Evolutionary conservation across 345 rosid genomes (phyloP), one percentile per base, ranked within the genome.

Genomic region (Sisymbrium altissimum): DNA sequence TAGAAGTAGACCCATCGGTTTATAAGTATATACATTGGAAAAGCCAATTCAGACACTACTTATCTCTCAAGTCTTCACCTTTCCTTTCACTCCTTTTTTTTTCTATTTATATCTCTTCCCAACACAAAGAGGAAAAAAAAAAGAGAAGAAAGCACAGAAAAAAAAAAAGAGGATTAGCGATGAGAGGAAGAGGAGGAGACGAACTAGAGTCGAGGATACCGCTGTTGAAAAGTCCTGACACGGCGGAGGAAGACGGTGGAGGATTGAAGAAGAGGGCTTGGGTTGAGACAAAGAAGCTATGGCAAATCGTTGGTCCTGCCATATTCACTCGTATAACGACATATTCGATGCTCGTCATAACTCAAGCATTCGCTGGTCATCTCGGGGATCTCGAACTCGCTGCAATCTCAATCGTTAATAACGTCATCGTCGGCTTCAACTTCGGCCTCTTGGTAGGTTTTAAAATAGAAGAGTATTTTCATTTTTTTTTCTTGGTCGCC

Each of bases 311-410:
- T 9, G 98, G 97, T 11, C 98, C 97, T 0, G 86, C 97, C 11
- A 88, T 94, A 55, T 87, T 92, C 61, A 85, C 87, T 81, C 84
- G 98, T 1, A 12, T 94, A 27, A 82, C 93, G 19, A 74, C 97
- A 27, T 87, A 86, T 46, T 84, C 97, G n/a, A 91, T 84, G 93
- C 63, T 94, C 25, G 82, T 95, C 70, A 92, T 95, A 52, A 92
- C 97, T 40, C 99, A 92, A 82, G 93, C 99, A 29, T 94, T 88
- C 44, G 97, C 97, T 9, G 99, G 99, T 40, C 97, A 92, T 75
- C 81, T 94, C 32, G 99, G 99, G 0, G 93, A 90, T 57, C 90
- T 88, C 14, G 93, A 92, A 74, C 92, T 95, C 18, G 99, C 96
- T n/a, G 97, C 96, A 19, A 80, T 92, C 36, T 88, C 99, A 71